A percentile compares a stretch with the other conserved stretches of the same genome.
Evolutionary conservation across 1,284 basidiomycete species (phyloP).

Genomic region (Leccinum huronense): DNA sequence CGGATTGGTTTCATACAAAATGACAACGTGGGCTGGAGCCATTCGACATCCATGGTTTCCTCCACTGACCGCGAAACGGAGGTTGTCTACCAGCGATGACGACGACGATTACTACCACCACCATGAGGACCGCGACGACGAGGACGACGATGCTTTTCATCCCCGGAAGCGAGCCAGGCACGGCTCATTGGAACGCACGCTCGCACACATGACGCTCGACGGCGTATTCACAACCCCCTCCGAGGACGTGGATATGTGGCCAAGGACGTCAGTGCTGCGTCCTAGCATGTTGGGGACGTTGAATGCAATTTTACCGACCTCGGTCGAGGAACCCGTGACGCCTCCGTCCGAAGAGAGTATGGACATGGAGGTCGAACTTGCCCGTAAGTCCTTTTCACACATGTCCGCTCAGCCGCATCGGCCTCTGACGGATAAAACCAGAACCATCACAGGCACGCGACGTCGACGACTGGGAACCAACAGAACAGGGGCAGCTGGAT

Average conservation of each 20-base stretch:
- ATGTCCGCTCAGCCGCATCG: neutral
- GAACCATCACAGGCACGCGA: neutral
- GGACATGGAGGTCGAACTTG: slow-evolving; percentile 65
- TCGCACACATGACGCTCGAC: slow-evolving; percentile 52
- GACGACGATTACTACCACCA: slow-evolving; percentile 10
- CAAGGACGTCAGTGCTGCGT: slow-evolving; percentile 3
- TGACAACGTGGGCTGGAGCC: slow-evolving; percentile 37
- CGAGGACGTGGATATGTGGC: slow-evolving; percentile 21
- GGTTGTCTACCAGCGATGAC: slow-evolving; percentile 32
- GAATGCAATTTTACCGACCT: slow-evolving; percentile 37
- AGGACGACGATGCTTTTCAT: slow-evolving; percentile 4
- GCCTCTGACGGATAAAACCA: slow-evolving; percentile 2
- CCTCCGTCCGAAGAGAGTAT: slow-evolving; percentile 36
- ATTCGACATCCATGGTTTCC: slow-evolving; percentile 58
- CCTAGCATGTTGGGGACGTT: slow-evolving; percentile 15
- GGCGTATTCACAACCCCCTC: slow-evolving; percentile 6
- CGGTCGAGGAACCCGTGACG: slow-evolving; percentile 47
- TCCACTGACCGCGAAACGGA: slow-evolving; percentile 49
- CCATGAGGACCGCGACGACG: neutral
- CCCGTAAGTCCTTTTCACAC: slow-evolving; percentile 17
- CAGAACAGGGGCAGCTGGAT: slow-evolving; percentile 36
- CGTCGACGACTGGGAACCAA: slow-evolving; percentile 40
- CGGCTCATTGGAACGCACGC: slow-evolving; percentile 53
- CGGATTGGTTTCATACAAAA: slow-evolving; percentile 6
- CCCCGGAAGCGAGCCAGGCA: slow-evolving; percentile 50